Conservation (phyloP, 2,329 filamentous ascomycete species). For the Trichoderma koningiopsis region DNA sequence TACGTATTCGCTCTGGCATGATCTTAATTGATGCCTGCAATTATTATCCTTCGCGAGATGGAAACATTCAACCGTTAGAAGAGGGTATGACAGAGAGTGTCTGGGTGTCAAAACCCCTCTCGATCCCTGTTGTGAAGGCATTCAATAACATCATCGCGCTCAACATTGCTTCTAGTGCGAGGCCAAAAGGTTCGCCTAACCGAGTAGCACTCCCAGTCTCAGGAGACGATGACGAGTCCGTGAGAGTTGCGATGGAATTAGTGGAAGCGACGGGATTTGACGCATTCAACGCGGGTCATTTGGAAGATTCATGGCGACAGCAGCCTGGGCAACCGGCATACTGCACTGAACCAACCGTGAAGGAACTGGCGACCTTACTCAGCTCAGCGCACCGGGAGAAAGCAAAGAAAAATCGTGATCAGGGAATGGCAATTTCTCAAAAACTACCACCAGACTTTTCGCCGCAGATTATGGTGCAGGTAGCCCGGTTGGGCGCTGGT, state of each 20-base stretch:
- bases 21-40: slow-evolving; percentile 5
- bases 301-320: not conserved
- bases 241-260: not conserved
- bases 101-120: not conserved
- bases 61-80: not conserved
- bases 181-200: not conserved
- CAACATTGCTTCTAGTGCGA: not conserved
- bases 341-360: not conserved
- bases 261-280: not conserved
- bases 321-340: not conserved
- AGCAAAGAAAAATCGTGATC: not conserved
- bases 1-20: not conserved
- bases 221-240: not conserved
- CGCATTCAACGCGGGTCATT: not conserved
- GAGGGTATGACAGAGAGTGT: slow-evolving; percentile 4
- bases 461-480: not conserved
- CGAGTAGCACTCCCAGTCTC: not conserved
- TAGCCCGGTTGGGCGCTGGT: not conserved
- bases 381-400: not conserved
- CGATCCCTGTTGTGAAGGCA: not conserved
- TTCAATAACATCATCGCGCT: not conserved
- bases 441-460: not conserved
- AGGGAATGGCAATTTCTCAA: not conserved
- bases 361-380: not conserved
- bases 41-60: not conserved